Conservation (phyloP, 2,329 filamentous ascomycete species). For the Ilyonectria mors-panacis region DNA sequence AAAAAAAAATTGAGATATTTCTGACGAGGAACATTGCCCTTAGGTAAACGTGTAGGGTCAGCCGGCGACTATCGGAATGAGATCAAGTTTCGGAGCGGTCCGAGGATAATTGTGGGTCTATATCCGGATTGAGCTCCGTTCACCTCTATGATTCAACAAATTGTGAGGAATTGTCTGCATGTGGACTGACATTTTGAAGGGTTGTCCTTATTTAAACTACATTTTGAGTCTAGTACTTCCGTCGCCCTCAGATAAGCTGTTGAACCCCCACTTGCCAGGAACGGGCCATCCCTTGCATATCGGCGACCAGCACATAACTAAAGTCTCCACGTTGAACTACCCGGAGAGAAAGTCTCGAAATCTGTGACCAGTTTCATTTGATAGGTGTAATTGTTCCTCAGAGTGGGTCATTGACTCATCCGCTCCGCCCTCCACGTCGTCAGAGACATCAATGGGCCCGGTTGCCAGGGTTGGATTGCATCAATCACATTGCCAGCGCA, state of each 20-base stretch:
- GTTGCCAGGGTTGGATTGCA: conserved; percentile 1
- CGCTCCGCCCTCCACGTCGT: not conserved
- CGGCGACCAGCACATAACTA: too few species aligned
- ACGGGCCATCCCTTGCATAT: not conserved
- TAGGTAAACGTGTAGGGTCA: not conserved
- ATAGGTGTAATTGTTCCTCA: not conserved
- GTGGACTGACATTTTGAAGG: not conserved
- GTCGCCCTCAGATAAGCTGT: not conserved
- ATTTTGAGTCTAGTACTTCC: not conserved
- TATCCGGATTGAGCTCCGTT: conserved; percentile 5
- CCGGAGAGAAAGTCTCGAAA: not conserved
- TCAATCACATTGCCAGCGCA: not conserved
- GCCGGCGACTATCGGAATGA: conserved; percentile 5
- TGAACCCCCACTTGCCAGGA: not conserved
- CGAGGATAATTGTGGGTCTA: conserved; percentile 14
- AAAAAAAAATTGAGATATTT: too few species aligned
- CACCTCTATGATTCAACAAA: not conserved
- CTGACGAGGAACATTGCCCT: not conserved
- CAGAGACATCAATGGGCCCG: not conserved
- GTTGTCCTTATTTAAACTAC: not conserved
- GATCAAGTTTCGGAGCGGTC: conserved; percentile 6
- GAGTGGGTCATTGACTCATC: not conserved
- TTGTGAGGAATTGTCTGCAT: not conserved
- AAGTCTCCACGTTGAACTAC: not conserved
- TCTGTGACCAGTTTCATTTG: not conserved